Evolutionary conservation across 2,329 filamentous ascomycete species (phyloP), one percentile per base, ranked within the genome.

Genomic region (Pseudocercospora vitis): DNA sequence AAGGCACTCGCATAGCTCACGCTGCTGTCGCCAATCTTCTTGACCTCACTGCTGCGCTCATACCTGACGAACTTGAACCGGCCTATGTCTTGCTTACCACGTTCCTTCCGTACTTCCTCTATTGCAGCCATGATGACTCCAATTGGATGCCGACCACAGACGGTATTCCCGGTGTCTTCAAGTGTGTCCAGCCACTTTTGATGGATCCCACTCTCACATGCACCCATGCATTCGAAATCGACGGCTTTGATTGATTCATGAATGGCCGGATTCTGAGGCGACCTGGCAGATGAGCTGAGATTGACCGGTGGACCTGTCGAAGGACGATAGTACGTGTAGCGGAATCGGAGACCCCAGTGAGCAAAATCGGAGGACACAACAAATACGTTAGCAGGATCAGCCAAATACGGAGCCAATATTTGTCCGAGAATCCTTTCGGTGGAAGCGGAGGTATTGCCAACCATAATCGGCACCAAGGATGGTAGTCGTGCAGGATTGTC

Each of bases 1-100:
- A 94, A 95, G 3, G 91, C 94, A 69, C 91, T 92, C 2, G 89
- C 91, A 71, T 99, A 99, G 73, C 91, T 96, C 48, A 99, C 94
- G 63, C 91, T 96, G 61, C 85, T 94, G 59, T 96, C 89, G 12
- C 68, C 71, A 1, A 86, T 76, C 24, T 78, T 77, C 60, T 81
- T 77, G 3, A 88, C 87, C 70, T 95, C 75, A 55, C 83, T 85
- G 72, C 92, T 99, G 55, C 91, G 82, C 68, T 96, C 86, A 71
- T 99, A 99, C 65, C 87, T 79, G 52, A 96, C 79, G 65, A 97
- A 90, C 63, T 81, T 83, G 71, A 97, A 95, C 24, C 39, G 50
- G 8, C 63, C 65, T 7, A 58, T 50, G 37, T 52, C 56, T 14
- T 47, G 58, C 3, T 55, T 70, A 12, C 47, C 52, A 9, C 32